Conservation (phyloP, 306 rosid genomes). For the Fragaria vesca region DNA sequence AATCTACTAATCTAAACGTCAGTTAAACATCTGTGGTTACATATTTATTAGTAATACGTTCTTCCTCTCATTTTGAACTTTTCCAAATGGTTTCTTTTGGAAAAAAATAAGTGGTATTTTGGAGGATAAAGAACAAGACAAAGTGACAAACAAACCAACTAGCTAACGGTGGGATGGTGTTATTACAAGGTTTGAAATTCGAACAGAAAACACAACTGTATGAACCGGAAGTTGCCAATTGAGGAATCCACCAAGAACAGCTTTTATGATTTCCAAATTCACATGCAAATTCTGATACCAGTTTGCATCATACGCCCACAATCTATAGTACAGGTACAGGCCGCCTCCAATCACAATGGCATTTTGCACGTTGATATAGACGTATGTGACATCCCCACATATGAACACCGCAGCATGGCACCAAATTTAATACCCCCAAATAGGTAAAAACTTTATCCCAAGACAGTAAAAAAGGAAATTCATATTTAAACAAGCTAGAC, state of each 20-base stretch:
- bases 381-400: neutral
- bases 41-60: no score
- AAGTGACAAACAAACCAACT: neutral
- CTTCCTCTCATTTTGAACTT: no score
- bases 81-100: no score
- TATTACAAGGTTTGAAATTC: neutral
- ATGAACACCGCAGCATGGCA: constrained; percentile 1
- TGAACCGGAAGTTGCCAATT: neutral
- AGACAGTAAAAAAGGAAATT: neutral
- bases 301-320: neutral
- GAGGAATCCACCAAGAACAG: neutral
- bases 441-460: neutral
- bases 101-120: neutral
- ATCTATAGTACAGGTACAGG: neutral
- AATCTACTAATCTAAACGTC: no score
- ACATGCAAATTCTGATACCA: neutral
- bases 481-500: neutral
- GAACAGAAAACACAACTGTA: neutral
- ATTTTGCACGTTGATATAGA: neutral
- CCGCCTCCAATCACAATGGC: neutral
- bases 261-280: neutral
- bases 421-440: neutral
- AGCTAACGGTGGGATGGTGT: neutral
- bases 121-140: neutral
- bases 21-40: no score